Conservation (phyloP, 148 eudicot genomes). For the Bassia scoparia region DNA sequence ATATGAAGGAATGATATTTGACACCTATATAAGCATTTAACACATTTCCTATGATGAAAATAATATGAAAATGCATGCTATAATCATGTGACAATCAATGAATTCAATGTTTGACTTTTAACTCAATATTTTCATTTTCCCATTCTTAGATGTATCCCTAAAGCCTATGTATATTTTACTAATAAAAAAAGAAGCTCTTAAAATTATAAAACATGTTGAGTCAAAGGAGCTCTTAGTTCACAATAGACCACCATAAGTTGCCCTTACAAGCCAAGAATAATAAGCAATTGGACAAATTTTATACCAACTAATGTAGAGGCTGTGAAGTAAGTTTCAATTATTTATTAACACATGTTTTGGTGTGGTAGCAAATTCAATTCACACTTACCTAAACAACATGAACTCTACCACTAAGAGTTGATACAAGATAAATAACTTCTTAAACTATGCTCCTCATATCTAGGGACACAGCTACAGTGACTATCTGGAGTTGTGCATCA, state of each 20-base stretch:
- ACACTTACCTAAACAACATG: not conserved
- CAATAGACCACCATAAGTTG: conserved; percentile 16
- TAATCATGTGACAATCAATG: too few relatives aligned
- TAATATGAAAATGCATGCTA: too few relatives aligned
- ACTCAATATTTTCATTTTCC: too few relatives aligned
- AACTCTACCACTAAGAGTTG: not conserved
- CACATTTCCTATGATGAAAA: too few relatives aligned
- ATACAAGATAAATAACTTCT: conserved; percentile 13
- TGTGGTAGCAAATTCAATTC: conserved; percentile 7
- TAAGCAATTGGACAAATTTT: not conserved
- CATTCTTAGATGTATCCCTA: too few relatives aligned
- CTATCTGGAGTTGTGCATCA: not conserved
- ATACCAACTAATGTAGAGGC: not conserved
- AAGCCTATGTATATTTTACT: too few relatives aligned
- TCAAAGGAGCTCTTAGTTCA: not conserved
- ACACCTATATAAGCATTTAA: too few relatives aligned
- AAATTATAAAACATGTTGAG: not conserved
- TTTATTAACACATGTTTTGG: conserved; percentile 36
- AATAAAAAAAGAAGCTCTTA: not conserved
- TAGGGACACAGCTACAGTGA: conserved; percentile 13
- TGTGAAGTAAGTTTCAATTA: conserved; percentile 1
- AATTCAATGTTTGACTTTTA: too few relatives aligned
- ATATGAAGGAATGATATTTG: too few relatives aligned
- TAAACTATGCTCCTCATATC: conserved; percentile 19
- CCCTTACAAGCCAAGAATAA: conserved; percentile 4